Evolutionary conservation across 345 rosid species (phyloP).

Genomic region (Cochlearia excelsa): DNA sequence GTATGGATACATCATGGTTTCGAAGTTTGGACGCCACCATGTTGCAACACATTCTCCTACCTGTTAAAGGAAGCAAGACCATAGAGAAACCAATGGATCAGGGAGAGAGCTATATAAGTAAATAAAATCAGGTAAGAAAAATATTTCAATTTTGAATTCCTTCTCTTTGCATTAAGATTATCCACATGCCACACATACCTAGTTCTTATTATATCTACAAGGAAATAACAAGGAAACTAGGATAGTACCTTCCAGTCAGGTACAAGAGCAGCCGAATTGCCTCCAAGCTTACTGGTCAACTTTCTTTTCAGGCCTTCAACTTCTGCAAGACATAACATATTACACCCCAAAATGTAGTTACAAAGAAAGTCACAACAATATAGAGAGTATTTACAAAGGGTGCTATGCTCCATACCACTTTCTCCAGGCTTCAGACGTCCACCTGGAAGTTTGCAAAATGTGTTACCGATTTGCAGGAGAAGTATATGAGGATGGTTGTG

Average conservation of each 20-base stretch:
- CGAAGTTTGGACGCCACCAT: slow-evolving; percentile 99
- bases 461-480: slow-evolving; percentile 92
- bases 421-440: slow-evolving; percentile 97
- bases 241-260: slow-evolving; percentile 87
- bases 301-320: slow-evolving; percentile 93
- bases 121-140: slow-evolving; percentile 5
- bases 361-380: neutral
- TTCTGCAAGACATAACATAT: slow-evolving; percentile 45
- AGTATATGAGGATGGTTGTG: slow-evolving; percentile 97
- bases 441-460: slow-evolving; percentile 99
- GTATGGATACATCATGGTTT: slow-evolving; percentile 93
- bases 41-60: slow-evolving; percentile 93
- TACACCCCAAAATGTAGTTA: slow-evolving; percentile 17
- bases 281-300: slow-evolving; percentile 93
- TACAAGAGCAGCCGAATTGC: slow-evolving; percentile 68
- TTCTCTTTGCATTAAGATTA: slow-evolving; percentile 8
- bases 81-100: slow-evolving; percentile 10
- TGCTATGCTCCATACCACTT: slow-evolving; percentile 52
- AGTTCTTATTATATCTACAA: slow-evolving; percentile 8
- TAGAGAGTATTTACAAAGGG: slow-evolving; percentile 3
- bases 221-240: slow-evolving; percentile 11
- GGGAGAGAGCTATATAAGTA: neutral
- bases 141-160: neutral
- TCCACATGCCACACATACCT: neutral
- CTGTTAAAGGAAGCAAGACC: slow-evolving; percentile 38